Conservation (phyloP, 2,329 filamentous ascomycete species). For the Aspergillus sp. region DNA sequence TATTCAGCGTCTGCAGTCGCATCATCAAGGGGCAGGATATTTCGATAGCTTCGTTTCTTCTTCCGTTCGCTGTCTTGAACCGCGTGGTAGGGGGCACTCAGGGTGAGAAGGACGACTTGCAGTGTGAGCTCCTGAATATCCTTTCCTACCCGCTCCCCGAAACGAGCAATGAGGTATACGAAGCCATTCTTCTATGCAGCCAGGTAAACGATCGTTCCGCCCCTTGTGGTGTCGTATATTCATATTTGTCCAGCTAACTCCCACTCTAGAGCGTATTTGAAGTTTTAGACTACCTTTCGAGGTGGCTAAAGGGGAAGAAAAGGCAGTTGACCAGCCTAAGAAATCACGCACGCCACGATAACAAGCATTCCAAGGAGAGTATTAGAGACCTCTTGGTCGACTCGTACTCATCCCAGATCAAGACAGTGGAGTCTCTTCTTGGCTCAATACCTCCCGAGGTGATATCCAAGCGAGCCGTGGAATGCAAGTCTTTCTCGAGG, state of each 20-base stretch:
- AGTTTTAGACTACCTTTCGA: constrained; percentile 86
- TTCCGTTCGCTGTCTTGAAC: constrained; percentile 86
- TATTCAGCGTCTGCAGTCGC: constrained; percentile 81
- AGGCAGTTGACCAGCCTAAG: constrained; percentile 48
- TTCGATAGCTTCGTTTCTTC: constrained; percentile 81
- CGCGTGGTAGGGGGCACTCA: constrained; percentile 75
- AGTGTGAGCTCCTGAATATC: constrained; percentile 74
- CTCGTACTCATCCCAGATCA: constrained; percentile 50
- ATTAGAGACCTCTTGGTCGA: constrained; percentile 34
- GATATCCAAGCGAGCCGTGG: constrained; percentile 83
- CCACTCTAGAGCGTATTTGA: constrained; percentile 76
- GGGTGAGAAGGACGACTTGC: constrained; percentile 66
- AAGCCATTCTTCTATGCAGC: constrained; percentile 82
- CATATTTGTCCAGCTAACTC: neutral
- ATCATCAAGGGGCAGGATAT: constrained; percentile 86
- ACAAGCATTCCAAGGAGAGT: constrained; percentile 35
- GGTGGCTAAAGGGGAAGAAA: constrained; percentile 83
- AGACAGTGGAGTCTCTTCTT: constrained; percentile 74
- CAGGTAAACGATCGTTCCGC: constrained; percentile 63
- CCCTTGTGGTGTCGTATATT: neutral
- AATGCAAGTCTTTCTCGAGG: constrained; percentile 89
- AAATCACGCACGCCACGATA: constrained; percentile 32
- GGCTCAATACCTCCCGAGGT: constrained; percentile 70
- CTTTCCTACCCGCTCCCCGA: constrained; percentile 66
- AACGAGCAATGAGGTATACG: constrained; percentile 63